Evolutionary conservation across 208 protist genomes (phyloP).

Genomic region (Phytomonas sp.): DNA sequence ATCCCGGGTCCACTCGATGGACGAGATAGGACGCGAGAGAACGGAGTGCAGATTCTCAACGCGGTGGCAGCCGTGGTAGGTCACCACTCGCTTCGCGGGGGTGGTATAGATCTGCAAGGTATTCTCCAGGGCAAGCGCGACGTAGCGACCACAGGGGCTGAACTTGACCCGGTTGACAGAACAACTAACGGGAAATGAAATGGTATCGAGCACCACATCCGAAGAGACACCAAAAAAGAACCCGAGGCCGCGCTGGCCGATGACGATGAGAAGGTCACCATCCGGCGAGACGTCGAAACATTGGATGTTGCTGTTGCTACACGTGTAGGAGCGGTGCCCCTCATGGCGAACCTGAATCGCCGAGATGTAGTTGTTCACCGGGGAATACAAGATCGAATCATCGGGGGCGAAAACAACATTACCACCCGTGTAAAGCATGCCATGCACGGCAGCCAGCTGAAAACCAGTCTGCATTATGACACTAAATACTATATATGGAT

Average conservation of each 20-base stretch:
- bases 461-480: slow-evolving; percentile 67
- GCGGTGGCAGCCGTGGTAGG: slow-evolving; percentile 81
- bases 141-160: slow-evolving; percentile 82
- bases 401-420: slow-evolving; percentile 83
- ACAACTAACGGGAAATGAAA: slow-evolving; percentile 80
- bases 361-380: slow-evolving; percentile 85
- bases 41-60: slow-evolving; percentile 79
- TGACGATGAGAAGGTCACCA: slow-evolving; percentile 68
- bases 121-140: slow-evolving; percentile 77
- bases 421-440: slow-evolving; percentile 89
- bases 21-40: slow-evolving; percentile 67
- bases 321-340: slow-evolving; percentile 61
- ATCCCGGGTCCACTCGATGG: slow-evolving; percentile 78
- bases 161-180: slow-evolving; percentile 62
- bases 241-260: slow-evolving; percentile 72
- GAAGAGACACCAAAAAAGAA: slow-evolving; percentile 86
- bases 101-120: slow-evolving; percentile 86
- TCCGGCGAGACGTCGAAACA: slow-evolving; percentile 85
- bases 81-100: slow-evolving; percentile 72
- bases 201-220: slow-evolving; percentile 79
- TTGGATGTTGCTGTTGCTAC: slow-evolving; percentile 85
- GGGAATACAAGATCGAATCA: slow-evolving; percentile 73
- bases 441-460: slow-evolving; percentile 84
- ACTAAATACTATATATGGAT: neutral
- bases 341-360: slow-evolving; percentile 70